Percentiles rank a stretch among this genome's conserved stretches.
Evolutionary conservation across 257 asterid genomes (phyloP).

Genomic region (Capsicum rhomboideum): DNA sequence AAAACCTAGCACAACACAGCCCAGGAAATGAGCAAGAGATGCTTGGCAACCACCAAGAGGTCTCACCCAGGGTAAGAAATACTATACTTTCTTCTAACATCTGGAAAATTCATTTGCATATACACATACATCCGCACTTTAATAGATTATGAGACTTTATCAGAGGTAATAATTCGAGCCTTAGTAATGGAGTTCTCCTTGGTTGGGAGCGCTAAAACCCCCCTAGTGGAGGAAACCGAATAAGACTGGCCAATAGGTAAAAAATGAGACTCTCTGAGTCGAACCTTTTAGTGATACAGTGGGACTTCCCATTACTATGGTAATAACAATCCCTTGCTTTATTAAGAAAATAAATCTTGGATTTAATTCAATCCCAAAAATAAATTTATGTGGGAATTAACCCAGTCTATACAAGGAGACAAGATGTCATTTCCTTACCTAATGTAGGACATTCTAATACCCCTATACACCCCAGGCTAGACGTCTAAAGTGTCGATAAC

Average conservation of each 20-base stretch:
- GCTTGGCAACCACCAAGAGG: not conserved
- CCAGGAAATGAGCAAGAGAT: conserved; percentile 34
- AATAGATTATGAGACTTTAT: not conserved
- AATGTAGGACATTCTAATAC: not conserved
- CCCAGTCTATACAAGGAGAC: not conserved
- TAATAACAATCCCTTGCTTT: not conserved
- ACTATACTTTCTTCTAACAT: not conserved
- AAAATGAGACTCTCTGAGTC: not conserved
- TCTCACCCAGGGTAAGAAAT: not conserved
- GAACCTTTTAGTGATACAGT: too few species aligned
- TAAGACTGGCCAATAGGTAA: not conserved
- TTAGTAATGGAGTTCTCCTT: not conserved
- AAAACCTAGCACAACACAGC: conserved; percentile 12
- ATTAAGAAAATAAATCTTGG: not conserved
- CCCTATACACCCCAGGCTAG: not conserved
- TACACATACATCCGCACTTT: not conserved
- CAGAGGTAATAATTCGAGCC: not conserved
- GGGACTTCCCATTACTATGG: not conserved
- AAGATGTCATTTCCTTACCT: not conserved
- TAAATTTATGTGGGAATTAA: not conserved
- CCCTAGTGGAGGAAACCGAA: not conserved
- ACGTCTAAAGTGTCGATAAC: not conserved
- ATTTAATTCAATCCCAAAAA: not conserved
- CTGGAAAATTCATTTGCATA: not conserved
- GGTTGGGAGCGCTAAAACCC: not conserved